Evolutionary conservation across 2,329 filamentous ascomycete species (phyloP), one percentile per base, ranked within the genome.

Genomic region (Epichloe glyceriae): DNA sequence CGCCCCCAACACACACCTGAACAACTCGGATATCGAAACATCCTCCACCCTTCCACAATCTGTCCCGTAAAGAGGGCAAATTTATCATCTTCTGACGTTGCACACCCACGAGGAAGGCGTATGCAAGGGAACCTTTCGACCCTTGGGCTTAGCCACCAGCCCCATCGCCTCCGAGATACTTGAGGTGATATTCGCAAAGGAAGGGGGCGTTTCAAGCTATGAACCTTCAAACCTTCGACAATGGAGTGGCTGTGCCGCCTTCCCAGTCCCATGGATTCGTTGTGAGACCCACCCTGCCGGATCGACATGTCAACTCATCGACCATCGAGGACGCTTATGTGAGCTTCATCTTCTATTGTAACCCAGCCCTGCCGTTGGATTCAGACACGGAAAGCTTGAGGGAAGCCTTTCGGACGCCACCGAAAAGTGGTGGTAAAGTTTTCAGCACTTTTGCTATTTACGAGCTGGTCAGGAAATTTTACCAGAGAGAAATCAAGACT

Each of bases 331-430:
- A 91, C 63, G 83, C 87, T 47, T 96, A 90, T 64, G 83, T 90
- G 53, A 68, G 73, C 57, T 96, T 96, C 64, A 86, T 96, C 59
- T 74, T 96, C 52, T 88, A 89, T 67, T 95, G 90, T 73, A 96
- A 96, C 65, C 90, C 90, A 5, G 82, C 79, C 42, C 82, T 95
- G 47, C 60, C 66, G 8, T 64, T 75, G n/a, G 76, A 80, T 15
- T 78, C 79, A 42, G 85, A 94, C 66, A 85, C 86, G 0, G 67
- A 74, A 3, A 80, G 83, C 50, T 70, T 96, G 46, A 79, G 82
- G 52, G 86, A 86, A 58, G 80, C 81, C 12, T 95, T 96, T 64
- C 79, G 83, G 45, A 81, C 73, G 30, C 88, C 88, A 2, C 90
- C 90, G 4, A 88, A 85, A 61, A 95, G 88, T 62, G 89, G 91